Evolutionary conservation across 768 basidiomycete genomes (phyloP), one percentile per base, ranked within the genome.

Genomic region (Russula emetica): DNA sequence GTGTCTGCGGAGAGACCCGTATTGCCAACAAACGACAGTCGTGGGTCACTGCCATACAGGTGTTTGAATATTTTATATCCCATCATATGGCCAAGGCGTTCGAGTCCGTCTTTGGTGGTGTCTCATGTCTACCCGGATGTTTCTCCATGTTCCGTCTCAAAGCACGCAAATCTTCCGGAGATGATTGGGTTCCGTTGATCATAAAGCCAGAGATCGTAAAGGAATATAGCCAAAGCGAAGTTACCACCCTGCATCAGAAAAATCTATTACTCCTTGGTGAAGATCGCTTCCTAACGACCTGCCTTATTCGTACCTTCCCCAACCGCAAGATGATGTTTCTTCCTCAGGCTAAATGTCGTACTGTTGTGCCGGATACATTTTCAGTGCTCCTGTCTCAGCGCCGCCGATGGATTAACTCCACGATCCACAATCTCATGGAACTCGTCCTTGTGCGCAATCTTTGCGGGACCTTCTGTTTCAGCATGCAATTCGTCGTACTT

Each of bases 101-200:
- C 76, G 97, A 99, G 75, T 94, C 97, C 24, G 94, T 97, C 28
- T 98, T 99, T 71, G 97, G 97, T 72, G 97, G 97, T 84, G 97
- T 99, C 62, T 94, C 97, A 14, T 99, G 97, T 79, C 80, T 98
- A 32, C 97, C 97, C 0, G 97, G 97, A n/a, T 99, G 97, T 76
- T 99, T 99, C 79, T 97, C 94, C 58, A 99, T 99, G 96, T 98
- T 98, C 77, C 83, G 97, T 58, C 81, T 99, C 72, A 99, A 99
- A 75, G 95, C 94, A 9, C 84, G 97, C 59, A 93, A 88, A 71
- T 74, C 83, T 20, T 82, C 82, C 24, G 95, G 94, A 58, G 92
- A 95, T 66, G 97, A 99, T 71, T 99, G 97, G 97, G 82, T 99
- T 26, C 97, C 97, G 5, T 85, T 99, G 66, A 91, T 99, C 72